Evolutionary conservation across 371 early-diverging fungal genomes (phyloP).

Genomic region (Umbelopsis sp.): DNA sequence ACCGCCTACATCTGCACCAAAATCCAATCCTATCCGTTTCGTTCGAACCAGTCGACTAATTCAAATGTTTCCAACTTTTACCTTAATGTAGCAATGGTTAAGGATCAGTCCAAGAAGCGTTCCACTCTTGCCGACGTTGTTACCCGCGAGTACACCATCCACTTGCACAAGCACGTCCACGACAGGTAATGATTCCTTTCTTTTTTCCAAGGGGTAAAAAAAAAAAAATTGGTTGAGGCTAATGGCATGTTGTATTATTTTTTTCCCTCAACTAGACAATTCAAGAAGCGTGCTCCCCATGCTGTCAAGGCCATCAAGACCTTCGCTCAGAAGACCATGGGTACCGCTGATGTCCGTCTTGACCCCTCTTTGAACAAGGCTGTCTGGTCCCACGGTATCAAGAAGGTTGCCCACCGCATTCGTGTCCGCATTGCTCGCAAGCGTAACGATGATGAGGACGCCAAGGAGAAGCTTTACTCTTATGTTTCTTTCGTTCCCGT

Average conservation of each 20-base stretch:
- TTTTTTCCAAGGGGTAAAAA: neutral
- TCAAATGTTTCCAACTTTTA: neutral
- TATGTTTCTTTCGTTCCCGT: slow-evolving; percentile 85
- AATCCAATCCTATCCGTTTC: neutral
- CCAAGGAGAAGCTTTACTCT: slow-evolving; percentile 94
- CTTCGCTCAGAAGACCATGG: slow-evolving; percentile 89
- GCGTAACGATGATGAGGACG: slow-evolving; percentile 93
- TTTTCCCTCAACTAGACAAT: slow-evolving; percentile 55
- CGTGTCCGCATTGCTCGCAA: slow-evolving; percentile 91
- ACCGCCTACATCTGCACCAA: neutral
- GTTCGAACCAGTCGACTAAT: slow-evolving; percentile 1
- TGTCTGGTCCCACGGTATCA: slow-evolving; percentile 90
- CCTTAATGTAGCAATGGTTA: slow-evolving; percentile 48
- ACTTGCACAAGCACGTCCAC: slow-evolving; percentile 89
- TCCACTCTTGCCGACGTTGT: slow-evolving; percentile 73
- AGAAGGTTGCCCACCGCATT: slow-evolving; percentile 89
- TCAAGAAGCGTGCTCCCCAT: slow-evolving; percentile 96
- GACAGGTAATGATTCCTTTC: slow-evolving; percentile 20
- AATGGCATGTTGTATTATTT: too few relatives aligned
- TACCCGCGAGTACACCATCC: slow-evolving; percentile 94
- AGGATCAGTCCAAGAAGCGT: slow-evolving; percentile 62
- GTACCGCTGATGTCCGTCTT: slow-evolving; percentile 84
- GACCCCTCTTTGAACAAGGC: slow-evolving; percentile 82
- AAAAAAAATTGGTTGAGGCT: neutral
- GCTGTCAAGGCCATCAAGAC: slow-evolving; percentile 90